Evolutionary conservation across 495 filamentous ascomycete species (phyloP).

Genomic region (Poronia punctata): DNA sequence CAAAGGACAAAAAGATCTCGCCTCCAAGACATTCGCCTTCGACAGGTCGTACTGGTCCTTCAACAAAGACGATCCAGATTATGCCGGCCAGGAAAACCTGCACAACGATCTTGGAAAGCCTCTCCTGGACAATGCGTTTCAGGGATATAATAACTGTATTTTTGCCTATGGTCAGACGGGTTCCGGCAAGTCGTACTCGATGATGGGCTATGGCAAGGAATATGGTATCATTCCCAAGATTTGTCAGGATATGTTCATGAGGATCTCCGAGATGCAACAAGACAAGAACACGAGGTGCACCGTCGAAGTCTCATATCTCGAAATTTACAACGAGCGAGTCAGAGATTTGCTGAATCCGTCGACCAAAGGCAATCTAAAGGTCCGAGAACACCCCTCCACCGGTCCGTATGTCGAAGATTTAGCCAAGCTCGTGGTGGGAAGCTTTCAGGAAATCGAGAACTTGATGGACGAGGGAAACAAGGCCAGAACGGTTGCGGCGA

Average conservation of each 20-base stretch:
- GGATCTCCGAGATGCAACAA: slow-evolving; percentile 66
- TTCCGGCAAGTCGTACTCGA: slow-evolving; percentile 97
- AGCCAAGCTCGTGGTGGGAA: slow-evolving; percentile 94
- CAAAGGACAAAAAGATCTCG: slow-evolving; percentile 60
- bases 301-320: slow-evolving; percentile 96
- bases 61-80: slow-evolving; percentile 69
- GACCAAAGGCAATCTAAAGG: slow-evolving; percentile 93
- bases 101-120: slow-evolving; percentile 84
- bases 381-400: slow-evolving; percentile 94
- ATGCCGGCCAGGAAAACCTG: slow-evolving; percentile 84
- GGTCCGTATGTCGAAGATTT: slow-evolving; percentile 98
- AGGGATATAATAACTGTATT: slow-evolving; percentile 99
- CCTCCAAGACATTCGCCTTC: slow-evolving; percentile 86
- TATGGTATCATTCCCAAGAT: slow-evolving; percentile 96
- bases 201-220: slow-evolving; percentile 99
- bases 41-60: slow-evolving; percentile 99
- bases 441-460: slow-evolving; percentile 91
- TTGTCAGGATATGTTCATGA: slow-evolving; percentile 93
- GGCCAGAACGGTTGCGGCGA: slow-evolving; percentile 93
- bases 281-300: slow-evolving; percentile 80
- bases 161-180: slow-evolving; percentile 99
- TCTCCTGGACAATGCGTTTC: slow-evolving; percentile 95
- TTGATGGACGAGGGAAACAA: slow-evolving; percentile 99
- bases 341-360: slow-evolving; percentile 93
- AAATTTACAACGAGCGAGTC: slow-evolving; percentile 99